phyloP scores from a whole-genome alignment of 257 asterid species.

The Salvia splendens region DNA sequence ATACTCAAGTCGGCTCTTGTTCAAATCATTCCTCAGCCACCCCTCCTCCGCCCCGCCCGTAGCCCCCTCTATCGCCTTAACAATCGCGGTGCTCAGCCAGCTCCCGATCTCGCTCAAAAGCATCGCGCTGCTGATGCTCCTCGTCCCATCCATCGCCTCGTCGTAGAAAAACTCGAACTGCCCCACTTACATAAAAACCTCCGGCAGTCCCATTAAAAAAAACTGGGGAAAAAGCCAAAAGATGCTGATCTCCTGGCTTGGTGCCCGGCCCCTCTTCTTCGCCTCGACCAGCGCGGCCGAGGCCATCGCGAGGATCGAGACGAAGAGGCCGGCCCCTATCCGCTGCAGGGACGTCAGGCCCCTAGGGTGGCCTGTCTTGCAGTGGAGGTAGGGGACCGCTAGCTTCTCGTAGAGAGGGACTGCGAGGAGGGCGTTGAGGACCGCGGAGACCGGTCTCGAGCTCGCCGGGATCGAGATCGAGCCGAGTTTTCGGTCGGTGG shows the following conservation, averaged over 20 bases:
- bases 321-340: conserved; percentile 66
- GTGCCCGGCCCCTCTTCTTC: conserved; percentile 36
- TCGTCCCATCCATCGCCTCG: conserved; percentile 74
- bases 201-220: conserved; percentile 64
- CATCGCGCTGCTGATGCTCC: conserved; percentile 76
- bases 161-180: conserved; percentile 79
- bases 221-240: conserved; percentile 81
- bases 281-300: conserved; percentile 70
- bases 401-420: conserved; percentile 69
- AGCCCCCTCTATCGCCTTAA: conserved; percentile 45
- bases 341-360: conserved; percentile 73
- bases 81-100: conserved; percentile 76
- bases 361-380: conserved; percentile 57
- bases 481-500: conserved; percentile 48
- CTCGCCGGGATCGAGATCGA: conserved; percentile 56
- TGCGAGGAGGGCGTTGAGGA: conserved; percentile 57
- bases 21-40: conserved; percentile 64
- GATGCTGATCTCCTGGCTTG: conserved; percentile 33
- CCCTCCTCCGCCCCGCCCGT: conserved; percentile 52
- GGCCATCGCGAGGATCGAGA: conserved; percentile 62
- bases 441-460: conserved; percentile 63
- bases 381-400: conserved; percentile 56
- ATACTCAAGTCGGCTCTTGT: conserved; percentile 53
- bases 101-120: conserved; percentile 81
- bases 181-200: conserved; percentile 77